Conservation (phyloP, 73 alveolate genomes). For the Diophrys sp. region DNA sequence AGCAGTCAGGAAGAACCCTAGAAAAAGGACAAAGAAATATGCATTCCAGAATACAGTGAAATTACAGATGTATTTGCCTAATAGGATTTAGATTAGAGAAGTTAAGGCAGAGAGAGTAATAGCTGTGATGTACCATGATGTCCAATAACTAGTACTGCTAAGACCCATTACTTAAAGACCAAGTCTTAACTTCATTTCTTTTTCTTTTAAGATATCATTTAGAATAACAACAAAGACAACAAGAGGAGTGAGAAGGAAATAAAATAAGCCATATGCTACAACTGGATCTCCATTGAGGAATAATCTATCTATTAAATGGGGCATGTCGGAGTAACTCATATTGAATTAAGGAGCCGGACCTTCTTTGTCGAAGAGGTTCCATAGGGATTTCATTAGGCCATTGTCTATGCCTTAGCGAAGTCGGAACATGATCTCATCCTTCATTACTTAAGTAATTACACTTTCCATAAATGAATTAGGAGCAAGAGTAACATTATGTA, state of each 20-base stretch:
- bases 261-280: slow-evolving; percentile 17
- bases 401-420: slow-evolving; percentile 6
- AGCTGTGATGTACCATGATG: slow-evolving; percentile 24
- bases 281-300: slow-evolving; percentile 2
- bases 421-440: not conserved
- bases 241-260: slow-evolving; percentile 25
- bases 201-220: slow-evolving; percentile 11
- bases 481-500: not conserved
- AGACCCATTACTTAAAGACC: slow-evolving; percentile 33
- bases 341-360: slow-evolving; percentile 11
- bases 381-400: slow-evolving; percentile 12
- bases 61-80: slow-evolving; percentile 6
- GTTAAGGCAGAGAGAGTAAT: slow-evolving; percentile 2
- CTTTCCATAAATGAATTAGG: not conserved
- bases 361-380: not conserved
- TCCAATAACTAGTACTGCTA: slow-evolving; percentile 22
- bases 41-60: slow-evolving; percentile 12
- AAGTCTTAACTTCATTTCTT: slow-evolving; percentile 15
- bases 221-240: slow-evolving; percentile 10
- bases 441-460: not conserved
- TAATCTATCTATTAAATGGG: slow-evolving; percentile 12
- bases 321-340: slow-evolving; percentile 4
- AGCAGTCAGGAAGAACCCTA: slow-evolving; percentile 19
- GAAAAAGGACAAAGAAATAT: not conserved
- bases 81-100: slow-evolving; percentile 2